Base-by-base conservation (phyloP, 441 rosid genomes). In the Flueggea neowawraea region DNA sequence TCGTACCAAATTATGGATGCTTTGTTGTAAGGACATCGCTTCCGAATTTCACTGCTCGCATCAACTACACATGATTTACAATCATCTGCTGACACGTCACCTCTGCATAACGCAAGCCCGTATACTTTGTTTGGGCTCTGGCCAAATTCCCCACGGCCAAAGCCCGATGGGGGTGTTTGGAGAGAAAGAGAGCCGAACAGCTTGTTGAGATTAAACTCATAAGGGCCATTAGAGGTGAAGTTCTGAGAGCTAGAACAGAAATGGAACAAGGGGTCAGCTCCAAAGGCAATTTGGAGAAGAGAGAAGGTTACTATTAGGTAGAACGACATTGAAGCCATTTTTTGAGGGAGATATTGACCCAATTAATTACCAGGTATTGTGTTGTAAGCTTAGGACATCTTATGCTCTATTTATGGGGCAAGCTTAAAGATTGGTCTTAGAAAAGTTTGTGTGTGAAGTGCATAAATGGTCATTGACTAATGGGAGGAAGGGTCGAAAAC, bases 1-100 rank as follows among this genome's bases (percentile, higher is more conserved):
- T 92, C 89, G 32, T 84, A 92, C 96, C 98, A 89, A 64, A 86
- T 83, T 57, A 84, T 63, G 0, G 87, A 91, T 4, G 78, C 88
- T 54, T 80, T 87, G 75, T 83, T 75, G 50, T 54, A n/a, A 0
- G 87, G 93, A 64, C 96, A 87, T 12, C 73, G 80, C 52, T 51
- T 61, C 60, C 72, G 67, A 44, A 85, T 78, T 76, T 89, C 95
- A 3, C 70, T 41, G 61, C 78, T 63, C 5, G 93, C 96, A 1
- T 85, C 76, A 0, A 58, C 72, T 2, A 86, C 70, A 44, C 91
- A 89, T 13, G 85, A 67, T 57, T 75, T 61, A 77, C 93, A 87
- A 12, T 81, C 86, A 0, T 73, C 28, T 11, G 70, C 28, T 10
- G 85, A 73, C 61, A 74, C 91, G 57, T 91, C 98, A 0, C 96